Base-by-base conservation (phyloP, 129 eudicot species). In the Flaveria brownii region DNA sequence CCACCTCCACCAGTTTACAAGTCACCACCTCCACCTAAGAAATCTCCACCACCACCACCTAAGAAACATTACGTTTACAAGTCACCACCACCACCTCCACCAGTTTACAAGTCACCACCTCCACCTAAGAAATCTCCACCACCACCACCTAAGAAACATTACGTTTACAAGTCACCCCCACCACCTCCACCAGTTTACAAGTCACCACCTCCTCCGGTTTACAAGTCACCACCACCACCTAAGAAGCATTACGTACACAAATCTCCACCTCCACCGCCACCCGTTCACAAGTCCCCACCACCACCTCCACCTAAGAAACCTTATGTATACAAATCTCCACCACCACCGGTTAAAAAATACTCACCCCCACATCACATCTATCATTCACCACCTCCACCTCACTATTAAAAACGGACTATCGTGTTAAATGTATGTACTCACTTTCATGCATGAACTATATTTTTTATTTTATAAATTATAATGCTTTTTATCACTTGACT, bases 361-460 rank as follows among this genome's bases (percentile, higher is more conserved):
- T 76, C 87, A 71, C 87, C 89, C 5, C 86, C 90, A 30, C 90
- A 46, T 25, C 68, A 78, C 72, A 57, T 28, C 45, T 72, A 80
- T 55, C 77, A 41, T 30, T 84, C 82, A n/a, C 90, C 90, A 59
- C 87, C 90, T 45, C 82, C 87, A 42, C 85, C 81, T 64, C 68
- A 77, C 33, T 45, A 56, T 12, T 59, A 59, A 77, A 15, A 3
- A 6, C 59, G 3, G 61, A 47, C 15, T 28, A 17, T 1, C 12
- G 23, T 42, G 5, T 43, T 73, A 22, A 46, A 61, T 47, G 68
- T 18, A 20, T 2, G 18, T 46, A 33, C 14, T 72, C 30, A 33
- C 23, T 72, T 52, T 54, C 43, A 72, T 72, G 76, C 65, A 72
- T 49, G 15, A 33, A 51, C 16, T 49, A 49, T 49, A 4, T 59